Evolutionary conservation across 139 green algal genomes (phyloP).

Genomic region (Coelastrella sp.): DNA sequence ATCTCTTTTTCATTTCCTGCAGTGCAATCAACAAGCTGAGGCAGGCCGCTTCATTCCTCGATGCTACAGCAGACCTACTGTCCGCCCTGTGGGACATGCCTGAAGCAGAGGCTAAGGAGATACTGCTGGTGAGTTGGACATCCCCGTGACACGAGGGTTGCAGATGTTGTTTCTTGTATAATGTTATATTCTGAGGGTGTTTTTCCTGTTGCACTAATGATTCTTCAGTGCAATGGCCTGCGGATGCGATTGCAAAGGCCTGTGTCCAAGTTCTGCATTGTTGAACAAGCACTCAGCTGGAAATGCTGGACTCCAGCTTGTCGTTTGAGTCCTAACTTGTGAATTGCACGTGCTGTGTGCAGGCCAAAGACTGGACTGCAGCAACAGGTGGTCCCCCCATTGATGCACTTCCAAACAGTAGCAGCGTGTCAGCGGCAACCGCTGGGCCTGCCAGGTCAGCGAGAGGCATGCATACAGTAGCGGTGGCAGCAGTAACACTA

Average conservation of each 20-base stretch:
- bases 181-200: background rate
- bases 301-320: too few relatives aligned
- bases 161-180: background rate
- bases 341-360: background rate
- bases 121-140: background rate
- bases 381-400: background rate
- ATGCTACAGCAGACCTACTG: slow-evolving; percentile 4
- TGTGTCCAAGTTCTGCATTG: too few relatives aligned
- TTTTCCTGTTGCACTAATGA: background rate
- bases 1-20: background rate
- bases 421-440: background rate
- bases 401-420: background rate
- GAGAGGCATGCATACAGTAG: background rate
- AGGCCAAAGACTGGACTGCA: background rate
- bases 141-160: background rate
- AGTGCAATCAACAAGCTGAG: background rate
- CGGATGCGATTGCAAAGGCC: too few relatives aligned
- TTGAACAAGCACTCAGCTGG: too few relatives aligned
- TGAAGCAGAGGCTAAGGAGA: background rate
- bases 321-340: too few relatives aligned
- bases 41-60: slow-evolving; percentile 1
- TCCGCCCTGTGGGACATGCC: background rate
- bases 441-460: background rate
- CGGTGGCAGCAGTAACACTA: slow-evolving; percentile 13
- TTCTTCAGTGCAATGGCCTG: too few relatives aligned